Evolutionary conservation across 768 basidiomycete species (phyloP).

Genomic region (Sarcomyxa edulis): DNA sequence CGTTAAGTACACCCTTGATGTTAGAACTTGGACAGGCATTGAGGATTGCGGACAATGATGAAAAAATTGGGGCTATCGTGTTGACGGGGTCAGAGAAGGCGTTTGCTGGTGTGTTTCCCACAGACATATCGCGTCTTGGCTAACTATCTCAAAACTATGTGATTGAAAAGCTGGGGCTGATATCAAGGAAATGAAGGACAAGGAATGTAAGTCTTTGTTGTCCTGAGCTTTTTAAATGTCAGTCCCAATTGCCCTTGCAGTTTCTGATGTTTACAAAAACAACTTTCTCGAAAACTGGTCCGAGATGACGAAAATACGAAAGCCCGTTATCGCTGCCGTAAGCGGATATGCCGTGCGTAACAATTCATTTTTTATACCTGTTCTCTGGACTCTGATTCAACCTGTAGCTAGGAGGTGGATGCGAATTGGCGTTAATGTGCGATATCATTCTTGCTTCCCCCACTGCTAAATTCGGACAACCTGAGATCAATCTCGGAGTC

Average conservation of each 20-base stretch:
- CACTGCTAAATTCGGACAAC: conserved; percentile 90
- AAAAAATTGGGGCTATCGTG: conserved; percentile 75
- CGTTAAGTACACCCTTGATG: conserved; percentile 78
- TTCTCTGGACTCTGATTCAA: conserved; percentile 1
- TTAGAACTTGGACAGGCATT: conserved; percentile 77
- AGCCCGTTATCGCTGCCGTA: conserved; percentile 95
- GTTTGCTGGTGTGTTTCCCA: conserved; percentile 73
- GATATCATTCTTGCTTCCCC: conserved; percentile 93
- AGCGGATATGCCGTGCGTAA: conserved; percentile 83
- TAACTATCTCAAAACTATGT: neutral
- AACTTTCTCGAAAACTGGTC: conserved; percentile 88
- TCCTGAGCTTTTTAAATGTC: neutral
- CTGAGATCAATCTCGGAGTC: conserved; percentile 92
- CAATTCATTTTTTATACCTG: neutral
- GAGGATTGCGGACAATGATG: conserved; percentile 64
- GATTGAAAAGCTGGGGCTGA: conserved; percentile 78
- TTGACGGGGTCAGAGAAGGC: conserved; percentile 90
- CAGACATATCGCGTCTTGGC: too few species aligned
- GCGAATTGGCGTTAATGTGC: conserved; percentile 94
- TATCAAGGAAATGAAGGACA: conserved; percentile 99
- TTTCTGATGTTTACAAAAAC: conserved; percentile 80
- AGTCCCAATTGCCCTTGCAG: conserved; percentile 28
- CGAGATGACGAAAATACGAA: conserved; percentile 64
- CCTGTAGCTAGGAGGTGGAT: conserved; percentile 87
- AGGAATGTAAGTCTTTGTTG: conserved; percentile 57